Base-by-base conservation (phyloP, 163 green algal species). In the Scenedesmus sp. region DNA sequence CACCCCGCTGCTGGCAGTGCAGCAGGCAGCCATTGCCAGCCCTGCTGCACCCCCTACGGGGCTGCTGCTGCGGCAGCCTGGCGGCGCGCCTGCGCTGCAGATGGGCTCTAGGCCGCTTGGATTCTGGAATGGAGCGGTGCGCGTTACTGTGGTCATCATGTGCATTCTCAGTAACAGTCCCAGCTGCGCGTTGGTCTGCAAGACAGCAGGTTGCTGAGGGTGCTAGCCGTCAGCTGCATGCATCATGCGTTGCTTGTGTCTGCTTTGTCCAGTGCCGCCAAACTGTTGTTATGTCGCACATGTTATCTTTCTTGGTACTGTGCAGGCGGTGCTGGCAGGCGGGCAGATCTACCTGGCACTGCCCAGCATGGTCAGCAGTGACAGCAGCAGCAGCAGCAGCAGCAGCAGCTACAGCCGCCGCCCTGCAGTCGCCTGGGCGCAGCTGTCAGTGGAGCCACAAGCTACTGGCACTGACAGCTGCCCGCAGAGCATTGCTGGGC, bases 121-220 rank as follows among this genome's bases (percentile, higher is more conserved):
- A 6, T 90, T 93, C 57, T 93, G 90, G 90, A 90, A 79, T 77
- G 90, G 90, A 55, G 73, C n/a, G 70, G 90, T 93, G 70, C 82
- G 90, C 60, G 34, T 9, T 4, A 34, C 5, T 10, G 54, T 85
- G 34, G 34, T 46, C 34, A 46, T 46, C 34, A 46, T 46, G 34
- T 2, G 3, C 64, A 73, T 73, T 20, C 12, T 20, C 64, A 73
- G 64, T 15, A 73, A 73, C 64, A 73, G 3, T 46, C 0, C 34
- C 34, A 46, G 34, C 34, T 46, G 34, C 34, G 34, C 34, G 34
- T 46, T 46, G 34, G 34, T 46, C 34, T 46, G 34, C 34, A 46
- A 46, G 34, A 46, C 34, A 46, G 34, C 34, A 46, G 34, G 34
- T 46, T 46, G 34, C 34, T 46, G 34, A 46, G 34, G 34, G 34